These are phyloP conservation scores for Eucalyptus victrix DNA, from an alignment of 345 rosid species.

Conservation along the genomic window DNA sequence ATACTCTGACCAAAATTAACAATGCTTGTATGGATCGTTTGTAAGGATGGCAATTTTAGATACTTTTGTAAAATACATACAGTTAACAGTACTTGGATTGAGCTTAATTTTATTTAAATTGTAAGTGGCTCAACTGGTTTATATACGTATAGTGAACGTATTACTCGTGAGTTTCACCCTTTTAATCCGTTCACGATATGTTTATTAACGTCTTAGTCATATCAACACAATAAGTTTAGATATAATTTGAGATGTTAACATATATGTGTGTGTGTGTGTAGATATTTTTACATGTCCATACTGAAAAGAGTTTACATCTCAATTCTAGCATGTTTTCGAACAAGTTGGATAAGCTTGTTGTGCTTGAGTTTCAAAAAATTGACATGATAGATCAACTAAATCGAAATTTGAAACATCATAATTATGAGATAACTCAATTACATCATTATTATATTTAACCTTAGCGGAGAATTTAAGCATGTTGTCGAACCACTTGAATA, in stretches of 20 bases:
- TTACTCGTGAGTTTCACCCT: background rate
- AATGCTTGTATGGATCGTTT: background rate
- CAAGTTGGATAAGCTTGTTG: fast-evolving
- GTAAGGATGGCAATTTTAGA: background rate
- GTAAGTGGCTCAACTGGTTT: background rate
- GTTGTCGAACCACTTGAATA: background rate
- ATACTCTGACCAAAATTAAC: background rate
- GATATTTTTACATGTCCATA: background rate
- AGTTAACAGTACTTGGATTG: background rate
- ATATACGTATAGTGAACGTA: background rate
- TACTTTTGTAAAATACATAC: background rate
- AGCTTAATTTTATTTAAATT: background rate
- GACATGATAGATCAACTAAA: background rate
- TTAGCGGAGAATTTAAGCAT: background rate
- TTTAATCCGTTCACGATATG: no score
- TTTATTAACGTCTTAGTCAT: background rate
- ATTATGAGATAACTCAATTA: background rate
- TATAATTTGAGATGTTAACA: background rate
- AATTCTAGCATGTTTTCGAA: background rate
- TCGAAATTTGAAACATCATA: background rate
- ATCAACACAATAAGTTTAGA: background rate
- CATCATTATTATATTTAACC: background rate
- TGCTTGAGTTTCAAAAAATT: background rate
- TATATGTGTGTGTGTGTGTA: background rate
- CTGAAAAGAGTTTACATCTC: background rate